phyloP scores from a whole-genome alignment of 495 filamentous ascomycete genomes.

The Neurospora terricola region DNA sequence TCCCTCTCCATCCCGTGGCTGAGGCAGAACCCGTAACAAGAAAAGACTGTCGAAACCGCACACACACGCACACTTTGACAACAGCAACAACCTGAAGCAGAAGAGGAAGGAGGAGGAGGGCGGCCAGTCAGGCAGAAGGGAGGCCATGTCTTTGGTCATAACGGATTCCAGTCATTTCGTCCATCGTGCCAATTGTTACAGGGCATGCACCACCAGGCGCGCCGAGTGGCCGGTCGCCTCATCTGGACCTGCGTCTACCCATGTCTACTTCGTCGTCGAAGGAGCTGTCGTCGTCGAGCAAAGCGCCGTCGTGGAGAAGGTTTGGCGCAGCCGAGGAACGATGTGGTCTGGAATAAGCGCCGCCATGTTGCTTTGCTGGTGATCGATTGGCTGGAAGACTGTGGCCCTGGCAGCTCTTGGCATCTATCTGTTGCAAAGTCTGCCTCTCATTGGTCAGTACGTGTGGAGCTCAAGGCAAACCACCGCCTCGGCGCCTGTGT shows the following conservation, averaged over 20 bases:
- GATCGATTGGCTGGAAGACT: slow-evolving; percentile 15
- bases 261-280: slow-evolving; percentile 6
- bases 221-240: not conserved
- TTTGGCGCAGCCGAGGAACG: slow-evolving; percentile 9
- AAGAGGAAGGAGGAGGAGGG: not conserved
- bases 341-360: slow-evolving; percentile 26
- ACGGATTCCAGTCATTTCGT: not conserved
- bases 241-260: slow-evolving; percentile 3
- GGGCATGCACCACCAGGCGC: not conserved
- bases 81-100: not conserved
- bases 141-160: not conserved
- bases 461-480: not conserved
- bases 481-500: not conserved
- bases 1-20: not conserved
- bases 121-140: not conserved
- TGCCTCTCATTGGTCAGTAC: not conserved
- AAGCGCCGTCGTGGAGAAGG: slow-evolving; percentile 15
- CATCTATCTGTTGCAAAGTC: not conserved
- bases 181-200: not conserved
- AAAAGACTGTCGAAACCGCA: not conserved
- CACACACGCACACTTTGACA: not conserved
- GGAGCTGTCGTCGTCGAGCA: slow-evolving; percentile 11
- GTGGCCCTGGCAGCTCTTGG: not conserved
- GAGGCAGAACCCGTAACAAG: not conserved
- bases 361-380: slow-evolving; percentile 8